phyloP scores from a whole-genome alignment of 768 basidiomycete species.

The Tricholoma terreum region DNA sequence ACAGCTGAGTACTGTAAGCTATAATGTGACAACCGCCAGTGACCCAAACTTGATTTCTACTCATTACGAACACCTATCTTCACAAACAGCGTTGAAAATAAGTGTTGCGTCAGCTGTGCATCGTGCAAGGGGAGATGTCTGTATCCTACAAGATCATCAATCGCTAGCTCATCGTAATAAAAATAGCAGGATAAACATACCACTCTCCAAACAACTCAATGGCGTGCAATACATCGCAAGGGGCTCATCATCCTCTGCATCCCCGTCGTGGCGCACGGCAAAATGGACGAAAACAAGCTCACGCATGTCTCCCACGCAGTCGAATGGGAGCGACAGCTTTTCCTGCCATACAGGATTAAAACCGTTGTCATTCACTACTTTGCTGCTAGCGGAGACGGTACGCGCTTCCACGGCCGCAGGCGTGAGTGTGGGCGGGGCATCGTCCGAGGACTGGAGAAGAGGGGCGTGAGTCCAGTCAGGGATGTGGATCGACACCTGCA shows the following conservation, averaged over 20 bases:
- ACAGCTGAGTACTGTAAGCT: too few relatives aligned
- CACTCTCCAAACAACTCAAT: constrained; percentile 68
- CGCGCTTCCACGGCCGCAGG: constrained; percentile 32
- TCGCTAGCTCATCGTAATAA: not conserved
- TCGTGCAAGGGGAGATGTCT: constrained; percentile 91
- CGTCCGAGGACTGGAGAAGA: constrained; percentile 20
- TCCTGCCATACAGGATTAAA: constrained; percentile 93
- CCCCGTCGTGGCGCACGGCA: constrained; percentile 63
- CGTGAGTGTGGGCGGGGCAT: not conserved
- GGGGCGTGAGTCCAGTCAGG: constrained; percentile 61
- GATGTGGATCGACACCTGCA: constrained; percentile 75
- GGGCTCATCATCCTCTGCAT: constrained; percentile 54
- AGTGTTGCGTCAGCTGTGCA: constrained; percentile 77
- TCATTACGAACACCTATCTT: constrained; percentile 46
- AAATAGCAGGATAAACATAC: constrained; percentile 35
- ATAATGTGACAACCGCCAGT: too few relatives aligned
- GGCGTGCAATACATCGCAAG: constrained; percentile 74
- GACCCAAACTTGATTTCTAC: not conserved
- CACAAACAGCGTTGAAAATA: constrained; percentile 94
- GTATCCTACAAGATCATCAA: constrained; percentile 55
- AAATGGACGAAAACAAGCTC: constrained; percentile 86
- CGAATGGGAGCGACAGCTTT: constrained; percentile 65
- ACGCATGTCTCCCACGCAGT: constrained; percentile 67
- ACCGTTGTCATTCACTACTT: constrained; percentile 76
- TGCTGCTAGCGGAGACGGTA: constrained; percentile 55